A percentile compares a stretch with the other conserved stretches of the same genome.
phyloP scores from a whole-genome alignment of 495 filamentous ascomycete species.

The Trichoderma virens region DNA sequence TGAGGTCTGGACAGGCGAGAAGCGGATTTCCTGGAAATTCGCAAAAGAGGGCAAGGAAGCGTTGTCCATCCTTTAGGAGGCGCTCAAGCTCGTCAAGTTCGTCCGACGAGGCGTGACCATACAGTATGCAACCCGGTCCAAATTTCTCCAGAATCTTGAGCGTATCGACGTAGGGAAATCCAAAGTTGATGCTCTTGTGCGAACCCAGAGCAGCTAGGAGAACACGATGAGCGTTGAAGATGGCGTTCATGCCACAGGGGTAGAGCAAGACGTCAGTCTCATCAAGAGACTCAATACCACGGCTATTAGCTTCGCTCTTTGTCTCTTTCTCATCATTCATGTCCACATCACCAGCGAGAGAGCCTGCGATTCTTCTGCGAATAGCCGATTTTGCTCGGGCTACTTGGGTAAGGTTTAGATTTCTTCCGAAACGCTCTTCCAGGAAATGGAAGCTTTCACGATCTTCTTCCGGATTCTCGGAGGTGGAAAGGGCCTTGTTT shows the following conservation, averaged over 20 bases:
- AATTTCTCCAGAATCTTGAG: slow-evolving; percentile 93
- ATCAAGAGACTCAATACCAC: slow-evolving; percentile 61
- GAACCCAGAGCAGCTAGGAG: slow-evolving; percentile 52
- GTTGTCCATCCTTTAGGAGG: slow-evolving; percentile 63
- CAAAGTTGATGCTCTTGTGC: slow-evolving; percentile 64
- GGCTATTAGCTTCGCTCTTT: slow-evolving; percentile 33
- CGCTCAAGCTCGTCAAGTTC: slow-evolving; percentile 83
- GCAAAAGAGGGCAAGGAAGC: slow-evolving; percentile 79
- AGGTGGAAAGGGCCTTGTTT: slow-evolving; percentile 12
- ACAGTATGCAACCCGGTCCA: slow-evolving; percentile 85
- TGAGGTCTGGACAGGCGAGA: slow-evolving; percentile 74
- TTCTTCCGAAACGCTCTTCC: slow-evolving; percentile 91
- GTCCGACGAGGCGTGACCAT: slow-evolving; percentile 70
- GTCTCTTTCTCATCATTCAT: slow-evolving; percentile 33
- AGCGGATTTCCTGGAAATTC: slow-evolving; percentile 93
- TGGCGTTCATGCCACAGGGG: slow-evolving; percentile 88
- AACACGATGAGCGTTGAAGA: slow-evolving; percentile 77
- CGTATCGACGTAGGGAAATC: slow-evolving; percentile 94
- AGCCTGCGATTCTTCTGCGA: slow-evolving; percentile 78
- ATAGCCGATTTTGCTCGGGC: slow-evolving; percentile 80
- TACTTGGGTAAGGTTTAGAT: slow-evolving; percentile 70
- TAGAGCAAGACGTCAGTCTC: slow-evolving; percentile 87
- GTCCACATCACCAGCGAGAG: slow-evolving; percentile 66
- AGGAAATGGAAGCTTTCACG: slow-evolving; percentile 71
- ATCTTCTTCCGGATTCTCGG: slow-evolving; percentile 24